Base-by-base conservation (phyloP, 1,284 basidiomycete species). In the Hemileia vastatrix region DNA sequence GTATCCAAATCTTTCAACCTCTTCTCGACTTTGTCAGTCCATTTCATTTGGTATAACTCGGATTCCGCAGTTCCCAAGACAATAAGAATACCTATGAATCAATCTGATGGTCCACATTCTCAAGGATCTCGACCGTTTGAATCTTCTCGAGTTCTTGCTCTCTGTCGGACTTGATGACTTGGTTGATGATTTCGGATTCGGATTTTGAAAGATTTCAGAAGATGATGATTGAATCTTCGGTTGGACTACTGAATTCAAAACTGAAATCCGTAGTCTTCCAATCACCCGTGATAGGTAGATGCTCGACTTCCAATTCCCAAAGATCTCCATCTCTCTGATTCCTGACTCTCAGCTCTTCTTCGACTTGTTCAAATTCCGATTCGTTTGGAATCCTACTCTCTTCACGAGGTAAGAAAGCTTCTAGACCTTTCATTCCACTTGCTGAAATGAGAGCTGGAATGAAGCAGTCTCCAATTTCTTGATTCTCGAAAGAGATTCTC, bases 21-120 rank as follows among this genome's bases (percentile, higher is more conserved):
- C 15, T 43, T 18, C 1, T 62, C 56, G 1, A 68, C 63, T 9
- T 55, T 45, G 2, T 57, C 44, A 4, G 67, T 66, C 21, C 63
- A 66, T 21, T 67, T 64, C 24, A 69, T 66, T 57, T 67, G 64
- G 56, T 66, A 67, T 48, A 69, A 68, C 15, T 63, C 66, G 1
- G 64, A 66, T 11, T 64, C 64, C 0, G 67, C 66, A 15, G 59
- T 51, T 19, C 68, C 55, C 23, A 57, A 45, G 9, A 50, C 48
- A 50, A n/a, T 50, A 50, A 50, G 23, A 50, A 13, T 32, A 55
- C 33, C 31, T 55, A 43, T 45, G n/a, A 15, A 40, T 40, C 36
- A 40, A 40, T 40, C 36, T 40, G 8, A 40, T 15, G 15, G 36
- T 40, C 36, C 36, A 40, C 8, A 15, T 15, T 40, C 36, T 40